Evolutionary conservation across 352 stramenopile genomes (phyloP), one percentile per base, ranked within the genome.

Genomic region (Globisporangium nodosum): DNA sequence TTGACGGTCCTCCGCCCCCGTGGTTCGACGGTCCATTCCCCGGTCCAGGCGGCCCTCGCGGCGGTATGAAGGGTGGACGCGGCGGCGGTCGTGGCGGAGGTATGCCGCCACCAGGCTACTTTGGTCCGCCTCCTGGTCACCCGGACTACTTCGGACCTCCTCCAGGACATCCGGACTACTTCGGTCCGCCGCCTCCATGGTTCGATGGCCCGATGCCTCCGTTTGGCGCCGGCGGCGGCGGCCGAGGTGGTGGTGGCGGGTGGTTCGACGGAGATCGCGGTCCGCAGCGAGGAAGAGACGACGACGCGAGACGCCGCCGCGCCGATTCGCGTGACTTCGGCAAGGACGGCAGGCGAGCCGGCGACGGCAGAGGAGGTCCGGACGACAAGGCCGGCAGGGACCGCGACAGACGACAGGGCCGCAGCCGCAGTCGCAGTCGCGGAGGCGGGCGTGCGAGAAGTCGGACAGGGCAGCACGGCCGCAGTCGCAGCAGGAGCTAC

Each of bases 21-120:
- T 94, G 85, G 85, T 94, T 92, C 56, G 82, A 91, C 49, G 82
- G 82, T 39, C 80, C 81, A 33, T 88, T 87, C 37, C 81, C 81
- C 39, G 77, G 78, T 39, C 71, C 45, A 64, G 60, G 66, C 30
- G 58, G 71, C 24, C 45, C 45, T 31, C 45, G 45, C n/a, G 45
- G 45, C 5, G 64, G 59, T 11, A 65, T 58, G 13, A 78, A 76
- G 66, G 82, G 73, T 57, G 78, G 76, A 48, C 70, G 76, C 48
- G 76, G 76, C 40, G 68, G 75, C 49, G 76, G 78, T 40, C 61
- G 74, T 13, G 64, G 74, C 52, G 65, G 70, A 48, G 70, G 74
- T 35, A 82, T 84, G 58, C 77, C 77, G 33, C 81, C 79, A 48
- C 77, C 78, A 21, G 78, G 80, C 1, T 91, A 81, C 70, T 92